phyloP scores from a whole-genome alignment of 176 grass and related monocot species.

The Avena insularis region DNA sequence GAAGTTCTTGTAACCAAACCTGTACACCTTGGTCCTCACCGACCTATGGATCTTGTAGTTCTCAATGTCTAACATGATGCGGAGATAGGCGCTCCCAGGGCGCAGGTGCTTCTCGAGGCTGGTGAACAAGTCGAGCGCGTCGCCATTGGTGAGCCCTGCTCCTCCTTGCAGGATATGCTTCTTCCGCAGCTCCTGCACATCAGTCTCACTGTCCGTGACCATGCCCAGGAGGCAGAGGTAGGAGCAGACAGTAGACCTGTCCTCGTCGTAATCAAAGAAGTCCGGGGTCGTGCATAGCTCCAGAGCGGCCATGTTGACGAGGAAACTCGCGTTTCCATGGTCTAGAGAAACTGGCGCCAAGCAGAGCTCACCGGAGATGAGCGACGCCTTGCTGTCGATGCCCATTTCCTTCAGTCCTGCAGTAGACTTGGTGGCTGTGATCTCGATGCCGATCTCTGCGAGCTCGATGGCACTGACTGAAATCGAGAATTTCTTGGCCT shows the following conservation, averaged over 20 bases:
- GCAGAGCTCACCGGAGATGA: background rate
- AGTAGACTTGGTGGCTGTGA: background rate
- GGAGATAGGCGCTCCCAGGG: background rate
- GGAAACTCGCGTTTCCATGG: background rate
- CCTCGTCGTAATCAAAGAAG: background rate
- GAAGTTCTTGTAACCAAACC: background rate
- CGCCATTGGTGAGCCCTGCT: background rate
- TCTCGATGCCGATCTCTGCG: conserved; percentile 13
- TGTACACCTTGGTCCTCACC: background rate
- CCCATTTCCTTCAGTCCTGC: background rate
- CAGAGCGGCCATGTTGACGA: conserved; percentile 1
- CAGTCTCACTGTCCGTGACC: conserved; percentile 3
- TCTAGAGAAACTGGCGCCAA: background rate
- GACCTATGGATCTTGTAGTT: background rate
- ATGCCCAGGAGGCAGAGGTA: conserved; percentile 30
- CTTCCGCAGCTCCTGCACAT: conserved; percentile 14
- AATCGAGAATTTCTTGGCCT: background rate
- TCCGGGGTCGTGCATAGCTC: conserved; percentile 7
- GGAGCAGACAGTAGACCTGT: background rate
- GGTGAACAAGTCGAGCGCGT: background rate
- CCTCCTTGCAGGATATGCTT: conserved; percentile 8
- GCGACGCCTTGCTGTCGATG: background rate
- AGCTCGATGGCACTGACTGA: background rate
- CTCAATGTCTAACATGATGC: background rate
- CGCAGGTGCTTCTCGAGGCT: conserved; percentile 5